Evolutionary conservation across 345 rosid species (phyloP).

Genomic region (Eucalyptus curtisii): DNA sequence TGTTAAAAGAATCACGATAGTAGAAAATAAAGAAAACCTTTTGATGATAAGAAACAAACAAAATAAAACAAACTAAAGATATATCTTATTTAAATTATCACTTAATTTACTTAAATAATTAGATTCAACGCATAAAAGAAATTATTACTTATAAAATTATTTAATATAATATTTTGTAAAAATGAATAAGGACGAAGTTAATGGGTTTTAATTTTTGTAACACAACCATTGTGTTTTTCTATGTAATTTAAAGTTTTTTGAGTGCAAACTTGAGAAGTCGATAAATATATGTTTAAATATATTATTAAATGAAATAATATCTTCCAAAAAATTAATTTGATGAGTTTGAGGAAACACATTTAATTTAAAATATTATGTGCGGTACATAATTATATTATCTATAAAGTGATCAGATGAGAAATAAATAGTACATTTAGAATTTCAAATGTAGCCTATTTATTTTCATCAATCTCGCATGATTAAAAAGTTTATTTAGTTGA

Average conservation of each 20-base stretch:
- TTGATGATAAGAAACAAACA: background rate
- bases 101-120: background rate
- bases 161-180: no score
- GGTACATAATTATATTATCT: background rate
- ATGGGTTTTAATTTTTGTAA: background rate
- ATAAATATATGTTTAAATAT: background rate
- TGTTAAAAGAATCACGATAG: background rate
- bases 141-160: no score
- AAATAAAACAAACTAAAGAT: background rate
- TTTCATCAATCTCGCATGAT: rapidly evolving
- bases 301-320: background rate
- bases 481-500: background rate
- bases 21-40: background rate
- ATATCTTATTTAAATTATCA: no score
- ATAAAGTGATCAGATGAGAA: background rate
- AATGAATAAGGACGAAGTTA: background rate
- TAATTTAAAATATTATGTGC: background rate
- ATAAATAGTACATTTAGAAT: background rate
- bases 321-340: background rate
- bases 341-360: background rate
- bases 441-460: background rate
- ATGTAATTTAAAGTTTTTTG: no score
- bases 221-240: background rate
- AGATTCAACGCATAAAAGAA: background rate
- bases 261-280: background rate